Conservation (phyloP, 2,329 filamentous ascomycete genomes). For the Hypomyces rosellus region DNA sequence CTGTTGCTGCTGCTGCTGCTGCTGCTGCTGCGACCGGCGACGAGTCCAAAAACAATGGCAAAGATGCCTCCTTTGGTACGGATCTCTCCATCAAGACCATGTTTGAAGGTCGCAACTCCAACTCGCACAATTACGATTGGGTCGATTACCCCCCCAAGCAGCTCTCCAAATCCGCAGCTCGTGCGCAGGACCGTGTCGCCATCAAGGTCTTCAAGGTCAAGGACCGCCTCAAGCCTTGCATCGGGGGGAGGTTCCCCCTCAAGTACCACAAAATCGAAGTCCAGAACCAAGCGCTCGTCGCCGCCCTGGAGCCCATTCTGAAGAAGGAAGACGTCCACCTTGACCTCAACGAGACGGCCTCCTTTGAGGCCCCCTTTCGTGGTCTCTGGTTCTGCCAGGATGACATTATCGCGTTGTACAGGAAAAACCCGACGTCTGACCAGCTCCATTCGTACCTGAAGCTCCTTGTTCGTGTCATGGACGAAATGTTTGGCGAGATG, state of each 20-base stretch:
- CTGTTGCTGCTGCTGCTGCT: slow-evolving; percentile 11
- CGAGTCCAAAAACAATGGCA: slow-evolving; percentile 9
- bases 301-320: slow-evolving; percentile 37
- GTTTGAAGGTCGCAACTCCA: slow-evolving; percentile 30
- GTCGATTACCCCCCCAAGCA: slow-evolving; percentile 36
- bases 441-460: slow-evolving; percentile 32
- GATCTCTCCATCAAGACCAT: slow-evolving; percentile 31
- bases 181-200: slow-evolving; percentile 33
- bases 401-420: slow-evolving; percentile 31
- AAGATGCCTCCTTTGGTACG: slow-evolving; percentile 23
- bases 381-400: slow-evolving; percentile 39
- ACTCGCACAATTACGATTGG: slow-evolving; percentile 26
- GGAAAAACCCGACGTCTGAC: slow-evolving; percentile 18
- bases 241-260: slow-evolving; percentile 32
- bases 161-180: slow-evolving; percentile 31
- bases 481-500: slow-evolving; percentile 37
- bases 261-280: slow-evolving; percentile 36
- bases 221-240: slow-evolving; percentile 33
- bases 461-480: slow-evolving; percentile 34
- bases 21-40: slow-evolving; percentile 6
- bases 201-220: slow-evolving; percentile 43
- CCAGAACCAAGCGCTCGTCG: slow-evolving; percentile 36
- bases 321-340: slow-evolving; percentile 35
- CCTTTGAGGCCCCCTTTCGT: slow-evolving; percentile 35
- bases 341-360: slow-evolving; percentile 29